phyloP scores from a whole-genome alignment of 2,329 filamentous ascomycete genomes.

The Penicillium sp. region DNA sequence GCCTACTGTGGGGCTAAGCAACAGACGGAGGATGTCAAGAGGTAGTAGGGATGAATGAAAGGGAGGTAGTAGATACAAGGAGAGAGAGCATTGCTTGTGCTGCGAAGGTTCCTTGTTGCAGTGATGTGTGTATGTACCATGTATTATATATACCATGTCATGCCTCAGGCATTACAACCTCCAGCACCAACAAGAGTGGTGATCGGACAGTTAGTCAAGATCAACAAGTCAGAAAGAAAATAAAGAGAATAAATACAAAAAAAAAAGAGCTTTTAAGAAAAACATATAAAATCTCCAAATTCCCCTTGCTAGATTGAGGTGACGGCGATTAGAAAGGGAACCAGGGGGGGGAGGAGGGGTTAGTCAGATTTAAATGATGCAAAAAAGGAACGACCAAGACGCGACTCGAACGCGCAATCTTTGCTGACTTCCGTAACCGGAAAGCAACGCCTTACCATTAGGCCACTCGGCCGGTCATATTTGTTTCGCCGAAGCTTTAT shows the following conservation, averaged over 20 bases:
- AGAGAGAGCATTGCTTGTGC: too few relatives aligned
- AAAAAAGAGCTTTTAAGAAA: background rate
- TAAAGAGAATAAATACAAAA: background rate
- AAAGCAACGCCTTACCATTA: conserved; percentile 14
- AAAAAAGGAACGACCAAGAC: conserved; percentile 10
- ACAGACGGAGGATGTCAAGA: too few relatives aligned
- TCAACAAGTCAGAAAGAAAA: background rate
- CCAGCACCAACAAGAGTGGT: too few relatives aligned
- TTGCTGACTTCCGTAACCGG: conserved; percentile 8
- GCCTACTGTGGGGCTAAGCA: too few relatives aligned
- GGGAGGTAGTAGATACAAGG: too few relatives aligned
- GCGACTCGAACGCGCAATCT: conserved; percentile 14
- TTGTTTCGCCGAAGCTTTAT: background rate
- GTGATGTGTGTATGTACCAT: too few relatives aligned
- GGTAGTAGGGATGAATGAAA: too few relatives aligned
- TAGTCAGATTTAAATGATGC: background rate
- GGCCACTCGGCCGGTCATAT: conserved; percentile 7
- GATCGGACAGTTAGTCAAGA: background rate
- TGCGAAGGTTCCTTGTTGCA: too few relatives aligned
- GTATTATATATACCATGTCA: too few relatives aligned
- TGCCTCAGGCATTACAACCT: too few relatives aligned
- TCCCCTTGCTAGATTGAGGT: background rate
- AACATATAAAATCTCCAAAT: background rate
- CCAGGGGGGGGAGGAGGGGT: too few relatives aligned
- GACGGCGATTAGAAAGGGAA: too few relatives aligned